phyloP scores from a whole-genome alignment of 306 rosid genomes.

The Prosopis cineraria region DNA sequence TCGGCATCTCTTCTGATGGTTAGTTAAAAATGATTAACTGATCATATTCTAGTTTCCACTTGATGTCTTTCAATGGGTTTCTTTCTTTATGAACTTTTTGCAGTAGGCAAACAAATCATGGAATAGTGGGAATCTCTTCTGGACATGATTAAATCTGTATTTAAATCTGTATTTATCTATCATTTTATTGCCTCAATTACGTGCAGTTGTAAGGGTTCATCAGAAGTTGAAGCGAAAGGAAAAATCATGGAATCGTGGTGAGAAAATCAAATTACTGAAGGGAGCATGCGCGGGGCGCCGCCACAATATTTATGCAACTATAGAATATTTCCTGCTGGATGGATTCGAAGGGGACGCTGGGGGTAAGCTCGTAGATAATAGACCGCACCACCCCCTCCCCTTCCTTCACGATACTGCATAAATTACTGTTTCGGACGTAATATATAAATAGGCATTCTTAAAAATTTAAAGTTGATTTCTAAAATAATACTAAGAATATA shows the following conservation, averaged over 20 bases:
- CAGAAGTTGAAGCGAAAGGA: slow-evolving; percentile 47
- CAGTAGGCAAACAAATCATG: not conserved
- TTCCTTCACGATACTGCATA: not conserved
- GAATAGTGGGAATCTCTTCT: not conserved
- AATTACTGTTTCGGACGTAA: not conserved
- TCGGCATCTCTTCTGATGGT: slow-evolving; percentile 57
- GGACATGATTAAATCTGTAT: not conserved
- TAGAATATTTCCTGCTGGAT: slow-evolving; percentile 67
- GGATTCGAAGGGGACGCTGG: slow-evolving; percentile 65
- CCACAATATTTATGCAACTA: slow-evolving; percentile 53
- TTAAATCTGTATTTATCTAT: not conserved
- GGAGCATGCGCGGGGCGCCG: slow-evolving; percentile 62
- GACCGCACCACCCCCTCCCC: no score
- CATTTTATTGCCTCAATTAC: not conserved
- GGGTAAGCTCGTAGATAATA: slow-evolving; percentile 41
- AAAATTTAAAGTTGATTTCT: not conserved
- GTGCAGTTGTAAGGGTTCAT: slow-evolving; percentile 58
- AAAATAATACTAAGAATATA: not conserved
- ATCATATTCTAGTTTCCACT: not conserved
- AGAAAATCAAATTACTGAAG: slow-evolving; percentile 53
- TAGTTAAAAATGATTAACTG: slow-evolving; percentile 27
- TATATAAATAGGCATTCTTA: no score
- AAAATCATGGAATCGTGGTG: slow-evolving; percentile 49
- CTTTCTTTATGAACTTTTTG: not conserved
- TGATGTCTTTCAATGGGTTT: not conserved